Evolutionary conservation across 257 asterid genomes (phyloP), one percentile per base, ranked within the genome.

Genomic region (Buddleja alternifolia): DNA sequence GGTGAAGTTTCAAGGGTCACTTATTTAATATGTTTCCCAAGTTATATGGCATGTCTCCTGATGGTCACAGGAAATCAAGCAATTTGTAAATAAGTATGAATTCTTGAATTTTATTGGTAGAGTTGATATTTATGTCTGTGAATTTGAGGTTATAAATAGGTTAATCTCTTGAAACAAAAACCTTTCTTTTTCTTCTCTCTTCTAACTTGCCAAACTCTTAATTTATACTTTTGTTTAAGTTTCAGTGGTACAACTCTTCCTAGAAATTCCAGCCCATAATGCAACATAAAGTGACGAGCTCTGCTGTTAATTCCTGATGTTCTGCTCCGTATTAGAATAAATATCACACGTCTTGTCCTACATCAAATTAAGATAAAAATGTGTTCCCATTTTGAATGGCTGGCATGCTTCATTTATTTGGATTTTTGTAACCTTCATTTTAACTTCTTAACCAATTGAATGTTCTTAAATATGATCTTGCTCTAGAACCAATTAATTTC

Each of bases 391-490:
- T 29, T 29, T 29, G 34, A 29, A 29, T 29, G 34, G 34, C 37
- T 14, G 44, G 60, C 57, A 39, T 59, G 42, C 16, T 40, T 66
- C 50, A 29, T 59, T 25, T 51, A 29, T 60, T 32, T 52, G 57
- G 25, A 20, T 10, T 6, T 32, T 39, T 63, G 15, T 20, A 32
- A 25, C 32, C 24, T 54, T 39, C 24, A 24, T 24, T 48, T 29
- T 41, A 39, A 46, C 25, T 74, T 36, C 34, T 60, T 2, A 8
- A 16, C 51, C 66, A 60, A 56, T 69, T 47, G 40, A 42, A 7
- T 57, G 54, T 48, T 63, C 56, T 41, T 34, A 51, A 9, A 24
- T 24, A 11, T 70, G 53, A 10, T 75, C 42, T 64, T 63, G 56
- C 65, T 69, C 55, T 44, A 20, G 4, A 25, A 1, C 47, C 25